Percentiles rank a stretch among this genome's conserved stretches.
These are phyloP conservation scores for Lotmaria passim DNA, from an alignment of 208 protist species.

Conservation along the genomic window DNA sequence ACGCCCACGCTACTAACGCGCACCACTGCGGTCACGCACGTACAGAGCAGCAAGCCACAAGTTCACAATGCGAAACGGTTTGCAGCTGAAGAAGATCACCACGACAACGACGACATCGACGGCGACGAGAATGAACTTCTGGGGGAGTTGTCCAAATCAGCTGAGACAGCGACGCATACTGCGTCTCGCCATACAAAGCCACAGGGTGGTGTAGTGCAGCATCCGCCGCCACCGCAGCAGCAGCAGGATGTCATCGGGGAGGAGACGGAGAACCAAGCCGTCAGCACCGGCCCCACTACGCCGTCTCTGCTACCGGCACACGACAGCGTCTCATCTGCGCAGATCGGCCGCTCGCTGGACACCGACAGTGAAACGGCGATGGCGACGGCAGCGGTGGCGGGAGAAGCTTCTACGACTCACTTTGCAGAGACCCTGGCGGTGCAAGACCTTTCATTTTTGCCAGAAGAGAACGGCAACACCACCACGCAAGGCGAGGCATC, in stretches of 20 bases:
- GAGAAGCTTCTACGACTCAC: too few relatives aligned
- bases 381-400: neutral
- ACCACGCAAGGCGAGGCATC: neutral
- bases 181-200: neutral
- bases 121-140: constrained; percentile 7
- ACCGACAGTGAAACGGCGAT: neutral
- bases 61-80: neutral
- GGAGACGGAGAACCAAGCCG: constrained; percentile 2
- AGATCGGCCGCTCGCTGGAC: neutral
- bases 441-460: constrained; percentile 40
- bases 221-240: too few relatives aligned
- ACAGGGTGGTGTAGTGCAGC: too few relatives aligned
- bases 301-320: constrained; percentile 5
- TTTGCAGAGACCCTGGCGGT: constrained; percentile 34
- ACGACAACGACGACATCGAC: too few relatives aligned
- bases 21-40: neutral
- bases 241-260: constrained; percentile 5
- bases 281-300: constrained; percentile 13
- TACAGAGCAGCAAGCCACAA: neutral
- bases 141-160: neutral
- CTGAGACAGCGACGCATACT: neutral
- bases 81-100: neutral
- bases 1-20: constrained; percentile 7
- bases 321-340: neutral
- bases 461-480: constrained; percentile 9